Evolutionary conservation across 192 early-diverging fungal species (phyloP), one percentile per base, ranked within the genome.

Genomic region (Jimgerdemannia flammicorona): DNA sequence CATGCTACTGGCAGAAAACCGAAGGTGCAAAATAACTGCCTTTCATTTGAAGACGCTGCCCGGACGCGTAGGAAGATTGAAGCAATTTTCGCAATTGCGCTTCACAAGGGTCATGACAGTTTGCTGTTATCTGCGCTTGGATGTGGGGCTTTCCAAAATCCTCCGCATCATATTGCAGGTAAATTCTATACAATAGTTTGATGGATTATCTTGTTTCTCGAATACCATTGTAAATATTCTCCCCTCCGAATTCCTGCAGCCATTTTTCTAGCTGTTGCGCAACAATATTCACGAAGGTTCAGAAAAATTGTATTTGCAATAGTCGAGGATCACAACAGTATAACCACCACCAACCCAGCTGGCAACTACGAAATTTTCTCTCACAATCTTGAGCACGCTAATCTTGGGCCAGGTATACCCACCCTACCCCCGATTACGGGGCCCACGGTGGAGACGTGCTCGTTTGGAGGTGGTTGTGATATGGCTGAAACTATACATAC

Each of bases 91-190:
- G 80, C 81, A 49, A 83, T 83, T 77, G 82, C 82, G 10, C 81
- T 81, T 19, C 78, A 83, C 73, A 80, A 85, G 77, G 84, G 84
- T 49, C 81, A 83, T 74, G 74, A 83, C 72, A 80, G 79, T 0
- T 77, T 83, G 64, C 79, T 83, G 14, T 83, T 85, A 14, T 81
- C 82, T 40, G 84, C 82, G 40, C 84, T 83, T 79, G 84, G 84
- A 64, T 85, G 84, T 77, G 77, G 78, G 41, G 84, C 78, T 8
- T 70, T 74, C 43, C 42, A 69, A 14, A 78, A 81, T 3, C 76
- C 79, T n/a, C 43, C 64, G 17, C 75, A 78, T 73, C 75, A 84
- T 54, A 76, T 85, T 72, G 81, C 84, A 2, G 74, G 49, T 2
- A 10, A 59, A 2, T 14, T 0, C 6, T 59, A 59, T 29, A 0